These are phyloP conservation scores for Fusarium succisae DNA, from an alignment of 2,329 filamentous ascomycete species.

Conservation along the genomic window DNA sequence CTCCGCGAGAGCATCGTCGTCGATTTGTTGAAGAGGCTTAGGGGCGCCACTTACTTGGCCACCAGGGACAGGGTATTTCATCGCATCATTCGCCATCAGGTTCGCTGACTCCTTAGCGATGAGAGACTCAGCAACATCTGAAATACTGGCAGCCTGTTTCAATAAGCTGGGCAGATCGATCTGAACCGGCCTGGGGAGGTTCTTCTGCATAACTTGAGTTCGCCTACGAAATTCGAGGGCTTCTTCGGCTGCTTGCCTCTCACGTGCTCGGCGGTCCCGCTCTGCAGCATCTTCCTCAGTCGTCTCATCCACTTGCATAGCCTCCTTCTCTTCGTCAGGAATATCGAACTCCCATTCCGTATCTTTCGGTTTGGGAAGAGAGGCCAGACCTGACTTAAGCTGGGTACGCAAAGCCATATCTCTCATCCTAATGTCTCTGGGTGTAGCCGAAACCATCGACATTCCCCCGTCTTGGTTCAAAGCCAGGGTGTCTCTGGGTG, in stretches of 20 bases:
- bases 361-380: slow-evolving; percentile 91
- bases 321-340: slow-evolving; percentile 81
- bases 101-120: slow-evolving; percentile 81
- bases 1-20: slow-evolving; percentile 76
- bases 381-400: slow-evolving; percentile 77
- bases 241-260: slow-evolving; percentile 75
- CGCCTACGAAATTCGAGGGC: slow-evolving; percentile 83
- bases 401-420: slow-evolving; percentile 75
- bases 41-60: slow-evolving; percentile 70
- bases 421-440: slow-evolving; percentile 76
- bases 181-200: slow-evolving; percentile 77
- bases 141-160: slow-evolving; percentile 66
- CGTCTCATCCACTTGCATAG: slow-evolving; percentile 55
- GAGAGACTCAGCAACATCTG: slow-evolving; percentile 71
- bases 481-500: slow-evolving; percentile 86
- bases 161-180: slow-evolving; percentile 78
- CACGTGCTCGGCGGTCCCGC: slow-evolving; percentile 80
- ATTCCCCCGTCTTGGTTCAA: slow-evolving; percentile 79
- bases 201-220: slow-evolving; percentile 89
- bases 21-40: slow-evolving; percentile 69
- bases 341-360: slow-evolving; percentile 94
- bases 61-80: slow-evolving; percentile 76
- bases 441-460: slow-evolving; percentile 77
- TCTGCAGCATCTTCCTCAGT: slow-evolving; percentile 71
- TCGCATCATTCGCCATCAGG: slow-evolving; percentile 84